These are phyloP conservation scores for Colletotrichum liaoningense DNA, from an alignment of 2,329 filamentous ascomycete genomes.

Conservation along the genomic window DNA sequence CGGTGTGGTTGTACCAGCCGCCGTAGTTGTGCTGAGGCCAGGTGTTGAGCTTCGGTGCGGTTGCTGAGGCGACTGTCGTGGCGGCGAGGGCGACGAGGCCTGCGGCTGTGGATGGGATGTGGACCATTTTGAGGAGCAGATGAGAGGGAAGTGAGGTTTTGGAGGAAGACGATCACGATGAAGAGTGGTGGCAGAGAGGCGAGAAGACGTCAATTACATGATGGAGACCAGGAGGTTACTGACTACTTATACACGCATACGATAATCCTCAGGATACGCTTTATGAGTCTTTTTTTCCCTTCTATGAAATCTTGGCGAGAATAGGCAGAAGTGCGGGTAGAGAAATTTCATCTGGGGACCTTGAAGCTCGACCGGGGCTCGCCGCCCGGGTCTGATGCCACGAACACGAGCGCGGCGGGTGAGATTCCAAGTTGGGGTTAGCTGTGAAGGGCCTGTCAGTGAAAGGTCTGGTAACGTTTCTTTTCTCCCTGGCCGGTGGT, in stretches of 20 bases:
- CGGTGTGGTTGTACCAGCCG: not conserved
- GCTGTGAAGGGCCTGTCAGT: not conserved
- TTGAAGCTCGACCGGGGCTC: not conserved
- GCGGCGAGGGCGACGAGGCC: not conserved
- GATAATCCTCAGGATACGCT: not conserved
- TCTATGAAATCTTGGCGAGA: not conserved
- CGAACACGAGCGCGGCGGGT: not conserved
- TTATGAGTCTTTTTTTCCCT: not conserved
- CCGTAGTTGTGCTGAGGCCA: constrained; percentile 1
- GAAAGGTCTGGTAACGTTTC: too few species aligned
- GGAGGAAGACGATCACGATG: not conserved
- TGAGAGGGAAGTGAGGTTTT: not conserved
- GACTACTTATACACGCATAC: not conserved
- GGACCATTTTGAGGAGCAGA: not conserved
- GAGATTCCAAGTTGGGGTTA: not conserved
- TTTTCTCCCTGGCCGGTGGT: too few species aligned
- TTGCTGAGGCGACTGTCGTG: not conserved
- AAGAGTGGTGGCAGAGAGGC: not conserved
- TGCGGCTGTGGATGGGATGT: not conserved
- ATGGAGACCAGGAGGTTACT: not conserved
- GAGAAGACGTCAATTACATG: not conserved
- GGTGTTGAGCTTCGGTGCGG: not conserved
- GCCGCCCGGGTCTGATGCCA: not conserved
- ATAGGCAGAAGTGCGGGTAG: not conserved
- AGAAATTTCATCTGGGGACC: not conserved